A percentile compares a stretch with the other conserved stretches of the same genome.
Conservation (phyloP, 768 basidiomycete species). For the Gymnopilus junonius region DNA sequence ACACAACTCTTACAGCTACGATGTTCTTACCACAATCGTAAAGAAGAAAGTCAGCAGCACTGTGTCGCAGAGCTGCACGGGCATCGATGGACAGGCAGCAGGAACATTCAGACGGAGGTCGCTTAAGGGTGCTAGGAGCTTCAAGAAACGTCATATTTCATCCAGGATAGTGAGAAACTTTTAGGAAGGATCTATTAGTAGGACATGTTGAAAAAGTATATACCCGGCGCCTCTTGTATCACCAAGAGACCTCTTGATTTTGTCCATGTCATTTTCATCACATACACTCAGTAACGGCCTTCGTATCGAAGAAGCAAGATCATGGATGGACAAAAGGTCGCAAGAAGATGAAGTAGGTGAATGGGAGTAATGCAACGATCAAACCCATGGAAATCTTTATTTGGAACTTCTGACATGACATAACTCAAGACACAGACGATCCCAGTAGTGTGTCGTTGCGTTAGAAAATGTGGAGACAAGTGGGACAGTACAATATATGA, state of each 20-base stretch:
- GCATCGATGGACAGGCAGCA: slow-evolving; percentile 28
- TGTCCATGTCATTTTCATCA: too few species aligned
- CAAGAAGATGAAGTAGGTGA: slow-evolving; percentile 16
- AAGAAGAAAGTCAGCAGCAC: slow-evolving; percentile 18
- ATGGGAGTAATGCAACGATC: slow-evolving; percentile 7
- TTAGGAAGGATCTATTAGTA: neutral
- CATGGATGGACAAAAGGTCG: neutral
- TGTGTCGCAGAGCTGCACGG: slow-evolving; percentile 25
- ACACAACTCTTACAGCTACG: slow-evolving; percentile 11
- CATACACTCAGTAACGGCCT: too few species aligned
- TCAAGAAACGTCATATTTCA: slow-evolving; percentile 9
- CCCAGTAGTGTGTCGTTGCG: too few species aligned
- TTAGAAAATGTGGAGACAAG: too few species aligned
- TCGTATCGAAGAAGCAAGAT: too few species aligned
- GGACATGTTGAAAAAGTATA: neutral
- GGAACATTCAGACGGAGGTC: slow-evolving; percentile 22
- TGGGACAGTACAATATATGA: too few species aligned
- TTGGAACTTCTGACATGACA: slow-evolving; percentile 13
- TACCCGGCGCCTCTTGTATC: too few species aligned
- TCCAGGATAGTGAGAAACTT: slow-evolving; percentile 3
- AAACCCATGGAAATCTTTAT: slow-evolving; percentile 11
- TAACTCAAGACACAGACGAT: slow-evolving; percentile 15
- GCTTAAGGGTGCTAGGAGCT: neutral
- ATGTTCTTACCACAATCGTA: slow-evolving; percentile 22
- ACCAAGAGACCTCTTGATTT: too few species aligned